Conservation (phyloP, 768 basidiomycete species). For the Auricularia cornea region DNA sequence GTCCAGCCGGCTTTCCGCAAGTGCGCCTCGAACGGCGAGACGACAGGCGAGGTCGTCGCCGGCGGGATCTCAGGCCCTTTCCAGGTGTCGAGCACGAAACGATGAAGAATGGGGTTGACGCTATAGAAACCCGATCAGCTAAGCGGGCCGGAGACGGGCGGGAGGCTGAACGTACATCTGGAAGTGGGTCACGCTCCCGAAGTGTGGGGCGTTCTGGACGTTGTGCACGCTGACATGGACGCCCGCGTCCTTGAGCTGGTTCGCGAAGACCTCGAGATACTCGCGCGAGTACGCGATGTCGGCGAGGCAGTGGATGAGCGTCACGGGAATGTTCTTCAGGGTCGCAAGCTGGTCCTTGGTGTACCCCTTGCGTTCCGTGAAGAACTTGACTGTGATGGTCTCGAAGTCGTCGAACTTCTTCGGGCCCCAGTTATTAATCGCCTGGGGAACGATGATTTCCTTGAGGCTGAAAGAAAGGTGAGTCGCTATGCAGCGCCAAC, state of each 20-base stretch:
- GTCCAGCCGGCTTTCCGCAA: neutral
- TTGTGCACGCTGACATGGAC: neutral
- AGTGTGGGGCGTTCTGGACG: neutral
- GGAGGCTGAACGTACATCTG: neutral
- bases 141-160: neutral
- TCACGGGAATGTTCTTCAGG: neutral
- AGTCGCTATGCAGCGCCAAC: neutral
- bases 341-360: neutral
- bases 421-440: neutral
- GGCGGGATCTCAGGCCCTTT: neutral
- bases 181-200: neutral
- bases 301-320: neutral
- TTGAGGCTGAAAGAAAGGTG: neutral
- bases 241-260: neutral
- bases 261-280: neutral
- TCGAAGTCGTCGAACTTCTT: neutral
- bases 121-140: neutral
- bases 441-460: neutral
- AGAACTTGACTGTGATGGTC: neutral
- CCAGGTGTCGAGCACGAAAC: neutral
- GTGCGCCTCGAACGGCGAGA: neutral
- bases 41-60: neutral
- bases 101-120: neutral
- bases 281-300: neutral
- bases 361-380: neutral